Evolutionary conservation across 176 grass and related monocot species (phyloP).

Genomic region (Eleusine indica): DNA sequence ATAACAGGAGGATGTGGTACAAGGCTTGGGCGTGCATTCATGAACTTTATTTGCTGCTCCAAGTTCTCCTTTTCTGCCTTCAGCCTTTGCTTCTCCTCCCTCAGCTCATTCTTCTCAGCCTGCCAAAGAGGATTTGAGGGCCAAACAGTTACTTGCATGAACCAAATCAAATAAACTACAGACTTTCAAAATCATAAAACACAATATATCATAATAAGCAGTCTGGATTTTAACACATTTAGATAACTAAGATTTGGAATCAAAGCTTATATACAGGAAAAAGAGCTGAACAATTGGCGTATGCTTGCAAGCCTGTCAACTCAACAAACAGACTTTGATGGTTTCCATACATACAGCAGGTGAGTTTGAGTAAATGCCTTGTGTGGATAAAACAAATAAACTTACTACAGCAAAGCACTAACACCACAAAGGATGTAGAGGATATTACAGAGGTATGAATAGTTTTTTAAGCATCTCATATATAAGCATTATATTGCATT

Average conservation of each 20-base stretch:
- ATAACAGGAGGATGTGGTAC: conserved; percentile 69
- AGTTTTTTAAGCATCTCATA: not conserved
- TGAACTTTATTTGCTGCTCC: conserved; percentile 85
- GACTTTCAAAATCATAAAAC: not conserved
- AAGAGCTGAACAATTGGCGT: not conserved
- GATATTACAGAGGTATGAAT: not conserved
- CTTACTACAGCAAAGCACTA: not conserved
- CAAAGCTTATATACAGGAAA: not conserved
- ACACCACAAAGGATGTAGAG: conserved; percentile 3
- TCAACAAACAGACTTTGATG: not conserved
- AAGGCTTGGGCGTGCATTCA: conserved; percentile 57
- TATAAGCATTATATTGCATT: not conserved
- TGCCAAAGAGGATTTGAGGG: conserved; percentile 41
- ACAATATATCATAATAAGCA: not conserved
- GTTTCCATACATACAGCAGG: not conserved
- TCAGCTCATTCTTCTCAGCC: conserved; percentile 92
- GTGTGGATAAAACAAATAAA: conserved; percentile 7
- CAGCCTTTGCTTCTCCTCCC: conserved; percentile 87
- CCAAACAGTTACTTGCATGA: not conserved
- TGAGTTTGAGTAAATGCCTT: not conserved
- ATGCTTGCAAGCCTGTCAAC: not conserved
- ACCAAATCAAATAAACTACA: not conserved
- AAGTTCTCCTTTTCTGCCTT: conserved; percentile 93
- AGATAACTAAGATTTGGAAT: not conserved
- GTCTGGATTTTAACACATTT: not conserved